These are phyloP conservation scores for Trichoderma sp. DNA, from an alignment of 2,329 filamentous ascomycete genomes.

Conservation along the genomic window DNA sequence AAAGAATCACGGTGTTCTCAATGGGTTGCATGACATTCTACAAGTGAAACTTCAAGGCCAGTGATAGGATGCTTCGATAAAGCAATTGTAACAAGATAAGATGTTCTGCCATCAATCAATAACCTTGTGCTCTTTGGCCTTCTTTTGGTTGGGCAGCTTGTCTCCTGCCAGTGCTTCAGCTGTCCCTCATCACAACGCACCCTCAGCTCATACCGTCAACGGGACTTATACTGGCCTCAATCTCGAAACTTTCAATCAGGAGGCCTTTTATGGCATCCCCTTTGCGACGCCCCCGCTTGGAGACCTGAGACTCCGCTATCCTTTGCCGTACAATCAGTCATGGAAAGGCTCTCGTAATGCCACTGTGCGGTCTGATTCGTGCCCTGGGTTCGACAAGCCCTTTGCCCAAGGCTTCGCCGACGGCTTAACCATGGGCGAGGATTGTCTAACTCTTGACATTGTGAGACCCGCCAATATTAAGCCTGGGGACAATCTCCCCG, in stretches of 20 bases:
- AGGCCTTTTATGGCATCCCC: constrained; percentile 12
- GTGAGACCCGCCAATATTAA: constrained; percentile 3
- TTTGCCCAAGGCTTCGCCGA: constrained; percentile 10
- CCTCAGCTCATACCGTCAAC: constrained; percentile 7
- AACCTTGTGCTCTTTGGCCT: background rate
- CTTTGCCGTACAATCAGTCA: constrained; percentile 1
- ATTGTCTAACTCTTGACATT: constrained; percentile 16
- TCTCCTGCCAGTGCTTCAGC: background rate
- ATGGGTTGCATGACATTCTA: background rate
- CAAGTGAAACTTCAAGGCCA: background rate
- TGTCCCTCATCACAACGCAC: background rate
- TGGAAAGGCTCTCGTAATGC: constrained; percentile 7
- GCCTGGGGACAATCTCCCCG: background rate
- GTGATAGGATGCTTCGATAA: background rate
- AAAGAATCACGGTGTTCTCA: background rate
- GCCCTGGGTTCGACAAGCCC: constrained; percentile 10
- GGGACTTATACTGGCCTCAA: constrained; percentile 12
- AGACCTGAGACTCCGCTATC: constrained; percentile 2
- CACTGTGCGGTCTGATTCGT: constrained; percentile 8
- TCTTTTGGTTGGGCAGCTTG: background rate
- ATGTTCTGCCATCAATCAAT: background rate
- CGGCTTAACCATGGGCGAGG: constrained; percentile 15
- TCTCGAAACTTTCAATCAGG: constrained; percentile 1
- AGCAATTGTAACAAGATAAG: background rate
- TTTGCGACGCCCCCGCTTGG: constrained; percentile 1